These are phyloP conservation scores for Cadophora luteo-olivacea DNA, from an alignment of 2,329 filamentous ascomycete genomes.

Conservation along the genomic window DNA sequence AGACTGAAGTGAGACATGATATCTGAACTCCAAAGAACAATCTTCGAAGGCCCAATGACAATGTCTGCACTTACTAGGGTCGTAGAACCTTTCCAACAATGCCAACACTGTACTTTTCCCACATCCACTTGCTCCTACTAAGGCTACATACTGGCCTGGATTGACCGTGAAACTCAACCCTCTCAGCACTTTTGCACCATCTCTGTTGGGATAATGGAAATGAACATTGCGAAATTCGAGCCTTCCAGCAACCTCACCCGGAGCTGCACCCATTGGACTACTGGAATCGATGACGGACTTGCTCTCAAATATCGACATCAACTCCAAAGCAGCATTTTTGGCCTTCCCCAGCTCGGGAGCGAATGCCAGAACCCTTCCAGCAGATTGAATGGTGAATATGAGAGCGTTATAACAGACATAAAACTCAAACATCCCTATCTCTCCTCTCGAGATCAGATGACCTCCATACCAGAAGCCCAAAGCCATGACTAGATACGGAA, in stretches of 20 bases:
- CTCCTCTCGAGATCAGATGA: conserved; percentile 47
- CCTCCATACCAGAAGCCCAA: conserved; percentile 49
- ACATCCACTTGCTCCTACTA: conserved; percentile 90
- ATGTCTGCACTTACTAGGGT: conserved; percentile 56
- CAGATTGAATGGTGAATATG: conserved; percentile 42
- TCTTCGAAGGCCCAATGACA: not conserved
- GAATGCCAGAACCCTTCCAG: conserved; percentile 29
- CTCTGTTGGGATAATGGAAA: conserved; percentile 29
- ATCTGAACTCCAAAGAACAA: not conserved
- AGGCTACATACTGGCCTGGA: conserved; percentile 86
- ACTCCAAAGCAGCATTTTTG: conserved; percentile 76
- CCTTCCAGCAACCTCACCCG: conserved; percentile 71
- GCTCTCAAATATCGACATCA: conserved; percentile 83
- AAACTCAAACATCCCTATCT: conserved; percentile 52
- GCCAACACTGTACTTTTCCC: conserved; percentile 74
- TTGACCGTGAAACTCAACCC: conserved; percentile 48
- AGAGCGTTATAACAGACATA: conserved; percentile 58
- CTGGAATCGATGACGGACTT: conserved; percentile 81
- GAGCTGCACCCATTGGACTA: conserved; percentile 67
- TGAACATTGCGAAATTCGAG: conserved; percentile 50
- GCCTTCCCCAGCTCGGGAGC: conserved; percentile 81
- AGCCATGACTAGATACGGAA: conserved; percentile 45
- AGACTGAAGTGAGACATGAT: not conserved
- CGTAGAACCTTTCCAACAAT: conserved; percentile 90
- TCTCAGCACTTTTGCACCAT: conserved; percentile 21